Evolutionary conservation across 176 grass and related monocot genomes (phyloP).

Genomic region (Triticum monococcum): DNA sequence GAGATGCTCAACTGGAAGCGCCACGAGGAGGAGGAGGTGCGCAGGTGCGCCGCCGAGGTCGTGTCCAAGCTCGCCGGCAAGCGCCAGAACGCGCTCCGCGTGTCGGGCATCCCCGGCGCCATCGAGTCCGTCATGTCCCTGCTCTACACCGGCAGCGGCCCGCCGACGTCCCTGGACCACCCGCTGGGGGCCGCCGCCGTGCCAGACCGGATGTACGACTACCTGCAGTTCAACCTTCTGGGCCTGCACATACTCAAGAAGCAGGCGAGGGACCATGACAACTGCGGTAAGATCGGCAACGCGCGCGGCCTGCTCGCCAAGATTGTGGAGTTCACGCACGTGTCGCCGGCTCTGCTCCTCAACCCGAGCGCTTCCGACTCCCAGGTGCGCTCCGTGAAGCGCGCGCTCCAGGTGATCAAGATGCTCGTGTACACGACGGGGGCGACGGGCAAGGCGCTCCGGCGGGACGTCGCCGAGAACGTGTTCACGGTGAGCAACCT

Average conservation of each 20-base stretch:
- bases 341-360: constrained; percentile 9
- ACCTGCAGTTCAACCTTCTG: constrained; percentile 45
- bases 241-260: constrained; percentile 59
- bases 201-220: constrained; percentile 28
- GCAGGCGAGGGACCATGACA: constrained; percentile 55
- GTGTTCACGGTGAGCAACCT: constrained; percentile 75
- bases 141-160: constrained; percentile 28
- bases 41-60: constrained; percentile 40
- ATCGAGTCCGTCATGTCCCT: constrained; percentile 71
- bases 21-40: constrained; percentile 47
- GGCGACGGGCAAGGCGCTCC: constrained; percentile 40
- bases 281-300: constrained; percentile 60
- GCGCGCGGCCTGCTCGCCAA: constrained; percentile 48
- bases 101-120: constrained; percentile 55
- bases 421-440: constrained; percentile 55
- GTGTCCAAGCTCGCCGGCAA: constrained; percentile 51
- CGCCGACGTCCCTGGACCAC: background rate
- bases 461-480: constrained; percentile 41
- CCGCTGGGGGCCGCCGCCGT: background rate
- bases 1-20: constrained; percentile 63
- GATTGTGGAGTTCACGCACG: constrained; percentile 56
- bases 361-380: constrained; percentile 3
- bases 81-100: constrained; percentile 54
- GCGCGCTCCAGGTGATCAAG: constrained; percentile 52
- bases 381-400: constrained; percentile 34